Conservation (phyloP, 371 early-diverging fungal genomes). For the Mucor sp. region DNA sequence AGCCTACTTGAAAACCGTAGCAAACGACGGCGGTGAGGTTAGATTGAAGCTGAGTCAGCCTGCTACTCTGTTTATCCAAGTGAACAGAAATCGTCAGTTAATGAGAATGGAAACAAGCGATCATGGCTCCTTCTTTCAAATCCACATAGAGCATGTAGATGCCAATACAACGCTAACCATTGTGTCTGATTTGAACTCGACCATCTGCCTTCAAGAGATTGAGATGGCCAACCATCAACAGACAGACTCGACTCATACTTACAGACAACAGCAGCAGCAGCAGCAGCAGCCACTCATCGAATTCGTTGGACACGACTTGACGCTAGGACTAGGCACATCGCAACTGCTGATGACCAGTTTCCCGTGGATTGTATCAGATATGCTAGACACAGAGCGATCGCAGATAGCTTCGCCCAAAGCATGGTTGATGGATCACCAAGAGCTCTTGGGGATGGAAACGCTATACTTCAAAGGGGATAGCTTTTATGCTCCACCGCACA, state of each 20-base stretch:
- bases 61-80: conserved; percentile 24
- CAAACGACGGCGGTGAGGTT: conserved; percentile 10
- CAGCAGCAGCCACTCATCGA: conserved; percentile 19
- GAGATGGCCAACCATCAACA: neutral
- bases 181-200: conserved; percentile 1
- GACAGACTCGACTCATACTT: neutral
- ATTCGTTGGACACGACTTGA: conserved; percentile 37
- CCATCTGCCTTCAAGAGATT: conserved; percentile 4
- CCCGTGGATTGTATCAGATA: conserved; percentile 30
- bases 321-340: conserved; percentile 28
- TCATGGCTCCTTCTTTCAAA: conserved; percentile 4
- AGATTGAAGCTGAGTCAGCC: conserved; percentile 25
- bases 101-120: conserved; percentile 12
- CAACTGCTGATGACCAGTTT: conserved; percentile 33
- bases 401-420: conserved; percentile 39
- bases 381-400: conserved; percentile 29
- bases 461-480: conserved; percentile 32
- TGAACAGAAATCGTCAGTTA: conserved; percentile 20
- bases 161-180: conserved; percentile 11
- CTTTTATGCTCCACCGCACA: conserved; percentile 3
- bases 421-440: conserved; percentile 26
- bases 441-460: conserved; percentile 32
- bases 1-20: conserved; percentile 31
- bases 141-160: neutral
- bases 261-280: conserved; percentile 1